phyloP scores from a whole-genome alignment of 305 asterid genomes.

The Rubia peregrina region DNA sequence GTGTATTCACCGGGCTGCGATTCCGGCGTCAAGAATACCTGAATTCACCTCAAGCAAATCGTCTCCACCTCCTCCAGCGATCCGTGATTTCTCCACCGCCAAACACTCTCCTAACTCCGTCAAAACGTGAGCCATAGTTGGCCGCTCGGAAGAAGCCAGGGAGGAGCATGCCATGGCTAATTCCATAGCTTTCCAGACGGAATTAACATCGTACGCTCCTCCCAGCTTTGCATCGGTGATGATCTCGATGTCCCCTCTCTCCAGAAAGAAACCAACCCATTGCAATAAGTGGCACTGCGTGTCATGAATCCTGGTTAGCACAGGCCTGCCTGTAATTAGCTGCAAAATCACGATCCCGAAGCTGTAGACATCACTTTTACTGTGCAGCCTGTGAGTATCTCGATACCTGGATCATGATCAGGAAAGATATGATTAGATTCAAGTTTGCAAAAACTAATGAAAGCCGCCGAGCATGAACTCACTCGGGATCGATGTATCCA shows the following conservation, averaged over 20 bases:
- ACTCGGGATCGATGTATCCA: constrained; percentile 34
- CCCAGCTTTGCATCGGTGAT: constrained; percentile 20
- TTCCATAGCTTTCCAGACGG: constrained; percentile 18
- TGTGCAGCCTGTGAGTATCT: constrained; percentile 5
- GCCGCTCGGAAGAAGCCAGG: constrained; percentile 18
- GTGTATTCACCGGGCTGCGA: not conserved
- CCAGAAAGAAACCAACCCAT: constrained; percentile 19
- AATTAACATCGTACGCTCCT: constrained; percentile 14
- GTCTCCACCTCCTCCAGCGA: not conserved
- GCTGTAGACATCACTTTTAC: constrained; percentile 18
- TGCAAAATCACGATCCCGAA: constrained; percentile 18
- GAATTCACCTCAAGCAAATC: not conserved
- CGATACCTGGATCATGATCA: constrained; percentile 13
- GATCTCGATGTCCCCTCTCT: constrained; percentile 15
- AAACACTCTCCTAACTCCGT: constrained; percentile 13
- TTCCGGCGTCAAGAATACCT: not conserved
- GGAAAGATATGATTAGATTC: not conserved
- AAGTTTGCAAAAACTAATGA: not conserved
- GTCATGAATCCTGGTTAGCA: constrained; percentile 5
- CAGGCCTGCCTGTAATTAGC: constrained; percentile 20
- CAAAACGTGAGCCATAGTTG: constrained; percentile 29
- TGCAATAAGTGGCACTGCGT: constrained; percentile 9
- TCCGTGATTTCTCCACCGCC: constrained; percentile 7
- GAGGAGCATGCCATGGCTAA: constrained; percentile 30
- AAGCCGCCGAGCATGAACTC: not conserved